Evolutionary conservation across 345 rosid genomes (phyloP).

Genomic region (Physaria fendleri): DNA sequence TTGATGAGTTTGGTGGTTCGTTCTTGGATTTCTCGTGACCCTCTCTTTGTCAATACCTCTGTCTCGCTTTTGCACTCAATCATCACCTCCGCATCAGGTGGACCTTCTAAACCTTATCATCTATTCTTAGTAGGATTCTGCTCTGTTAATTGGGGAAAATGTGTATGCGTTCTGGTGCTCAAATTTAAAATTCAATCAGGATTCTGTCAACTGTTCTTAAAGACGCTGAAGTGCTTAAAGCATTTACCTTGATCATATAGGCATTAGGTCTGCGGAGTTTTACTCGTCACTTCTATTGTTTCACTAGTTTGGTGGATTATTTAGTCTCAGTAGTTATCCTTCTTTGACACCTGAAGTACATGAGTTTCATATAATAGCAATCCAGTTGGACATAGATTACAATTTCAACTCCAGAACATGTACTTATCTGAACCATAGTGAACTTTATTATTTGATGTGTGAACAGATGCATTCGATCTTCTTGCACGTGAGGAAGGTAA

Average conservation of each 20-base stretch:
- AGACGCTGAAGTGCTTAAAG: not conserved
- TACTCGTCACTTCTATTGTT: not conserved
- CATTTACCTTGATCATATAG: not conserved
- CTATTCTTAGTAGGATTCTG: not conserved
- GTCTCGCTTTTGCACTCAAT: slow-evolving; percentile 88
- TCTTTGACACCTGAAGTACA: not conserved
- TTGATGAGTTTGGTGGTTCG: slow-evolving; percentile 59
- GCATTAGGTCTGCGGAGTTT: not conserved
- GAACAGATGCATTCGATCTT: slow-evolving; percentile 82
- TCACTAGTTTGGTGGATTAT: not conserved
- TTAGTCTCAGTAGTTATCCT: not conserved
- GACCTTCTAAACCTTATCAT: slow-evolving; percentile 26
- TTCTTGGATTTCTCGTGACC: slow-evolving; percentile 56
- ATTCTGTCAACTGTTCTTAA: not conserved
- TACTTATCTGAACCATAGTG: not conserved
- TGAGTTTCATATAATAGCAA: not conserved
- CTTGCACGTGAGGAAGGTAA: slow-evolving; percentile 73
- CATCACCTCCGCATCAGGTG: slow-evolving; percentile 83
- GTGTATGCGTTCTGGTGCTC: not conserved
- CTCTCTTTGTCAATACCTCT: slow-evolving; percentile 78
- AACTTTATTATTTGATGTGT: not conserved
- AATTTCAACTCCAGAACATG: not conserved
- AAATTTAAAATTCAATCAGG: no score
- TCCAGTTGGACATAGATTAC: not conserved
- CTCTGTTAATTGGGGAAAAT: not conserved